Conservation (phyloP, 495 filamentous ascomycete species). For the Darksidea phi region DNA sequence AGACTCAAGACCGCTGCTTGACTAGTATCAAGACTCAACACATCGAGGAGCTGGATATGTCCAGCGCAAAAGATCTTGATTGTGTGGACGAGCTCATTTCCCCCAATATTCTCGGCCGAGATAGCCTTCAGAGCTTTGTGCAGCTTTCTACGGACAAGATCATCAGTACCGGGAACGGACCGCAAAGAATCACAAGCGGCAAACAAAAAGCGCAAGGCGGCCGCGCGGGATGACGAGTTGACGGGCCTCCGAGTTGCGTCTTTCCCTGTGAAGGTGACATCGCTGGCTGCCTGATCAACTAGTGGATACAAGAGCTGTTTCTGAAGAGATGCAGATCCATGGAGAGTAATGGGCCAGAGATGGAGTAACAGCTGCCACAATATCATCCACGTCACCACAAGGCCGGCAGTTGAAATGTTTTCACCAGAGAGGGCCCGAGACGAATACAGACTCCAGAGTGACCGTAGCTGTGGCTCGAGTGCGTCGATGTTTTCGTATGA, state of each 20-base stretch:
- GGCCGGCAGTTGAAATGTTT: constrained; percentile 2
- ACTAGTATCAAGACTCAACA: neutral
- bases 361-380: constrained; percentile 10
- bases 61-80: constrained; percentile 16
- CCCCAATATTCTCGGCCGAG: neutral
- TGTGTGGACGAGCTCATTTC: neutral
- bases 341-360: constrained; percentile 26
- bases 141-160: neutral
- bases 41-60: constrained; percentile 14
- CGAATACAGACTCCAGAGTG: constrained; percentile 1
- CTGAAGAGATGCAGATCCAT: constrained; percentile 11
- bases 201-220: constrained; percentile 21
- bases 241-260: neutral
- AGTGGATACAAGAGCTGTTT: neutral
- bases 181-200: constrained; percentile 13
- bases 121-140: constrained; percentile 10
- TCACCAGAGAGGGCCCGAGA: neutral
- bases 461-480: constrained; percentile 6
- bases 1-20: neutral
- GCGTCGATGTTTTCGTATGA: constrained; percentile 15
- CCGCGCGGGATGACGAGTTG: constrained; percentile 5
- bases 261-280: constrained; percentile 2
- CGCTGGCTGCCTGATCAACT: constrained; percentile 10
- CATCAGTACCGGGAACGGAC: constrained; percentile 1
- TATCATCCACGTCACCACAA: constrained; percentile 10